Percentiles rank a stretch among this genome's conserved stretches.
These are phyloP conservation scores for Mimosa pudica DNA, from an alignment of 306 rosid genomes.

Conservation along the genomic window DNA sequence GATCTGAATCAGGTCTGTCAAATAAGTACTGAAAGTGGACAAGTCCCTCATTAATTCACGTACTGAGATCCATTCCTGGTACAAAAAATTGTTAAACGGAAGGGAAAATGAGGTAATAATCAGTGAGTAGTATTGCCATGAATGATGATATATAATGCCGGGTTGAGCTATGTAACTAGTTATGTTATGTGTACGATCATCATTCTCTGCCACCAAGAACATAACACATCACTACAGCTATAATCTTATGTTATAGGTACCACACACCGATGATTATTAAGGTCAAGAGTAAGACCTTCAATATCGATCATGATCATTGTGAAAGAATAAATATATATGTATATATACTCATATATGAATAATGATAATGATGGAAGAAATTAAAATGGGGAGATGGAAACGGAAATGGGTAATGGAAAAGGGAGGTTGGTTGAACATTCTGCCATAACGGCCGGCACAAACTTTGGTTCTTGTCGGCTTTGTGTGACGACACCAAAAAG, in stretches of 20 bases:
- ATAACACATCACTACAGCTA: background rate
- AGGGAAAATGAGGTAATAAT: background rate
- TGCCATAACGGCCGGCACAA: conserved; percentile 53
- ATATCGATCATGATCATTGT: background rate
- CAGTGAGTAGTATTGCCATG: background rate
- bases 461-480: conserved; percentile 59
- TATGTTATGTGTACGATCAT: background rate
- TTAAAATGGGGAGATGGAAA: conserved; percentile 8
- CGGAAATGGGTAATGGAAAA: conserved; percentile 31
- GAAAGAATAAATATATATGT: background rate
- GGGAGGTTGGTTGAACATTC: conserved; percentile 48
- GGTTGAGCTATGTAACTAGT: background rate
- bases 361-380: no score
- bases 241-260: background rate
- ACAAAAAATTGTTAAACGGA: background rate
- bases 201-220: background rate
- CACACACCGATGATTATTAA: background rate
- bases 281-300: background rate
- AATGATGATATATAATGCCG: background rate
- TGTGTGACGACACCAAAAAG: conserved; percentile 37
- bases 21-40: no score
- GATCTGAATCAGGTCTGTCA: background rate
- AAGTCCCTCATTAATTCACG: no score
- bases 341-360: no score
- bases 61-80: no score